Percentiles rank a stretch among this genome's conserved stretches.
Conservation (phyloP, 345 rosid genomes). For the Microcos paniculata region DNA sequence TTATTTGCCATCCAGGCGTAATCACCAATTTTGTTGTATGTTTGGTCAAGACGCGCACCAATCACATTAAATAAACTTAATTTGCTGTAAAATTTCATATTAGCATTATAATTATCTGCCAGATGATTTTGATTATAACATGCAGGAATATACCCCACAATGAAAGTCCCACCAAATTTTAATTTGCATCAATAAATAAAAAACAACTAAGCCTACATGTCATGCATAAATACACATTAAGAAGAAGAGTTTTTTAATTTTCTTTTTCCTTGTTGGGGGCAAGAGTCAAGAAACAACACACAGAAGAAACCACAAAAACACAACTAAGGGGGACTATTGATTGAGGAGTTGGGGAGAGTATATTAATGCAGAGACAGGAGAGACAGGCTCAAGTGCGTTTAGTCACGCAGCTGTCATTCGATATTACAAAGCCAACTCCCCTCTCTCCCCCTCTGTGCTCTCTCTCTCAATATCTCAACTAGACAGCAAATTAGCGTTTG, state of each 20-base stretch:
- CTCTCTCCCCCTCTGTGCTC: slow-evolving; percentile 18
- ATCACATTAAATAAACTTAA: not conserved
- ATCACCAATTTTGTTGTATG: not conserved
- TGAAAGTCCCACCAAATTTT: not conserved
- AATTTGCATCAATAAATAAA: slow-evolving; percentile 13
- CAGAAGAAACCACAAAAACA: not conserved
- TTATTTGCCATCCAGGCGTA: not conserved
- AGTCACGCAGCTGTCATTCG: slow-evolving; percentile 54
- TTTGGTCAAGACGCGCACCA: not conserved
- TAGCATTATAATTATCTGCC: not conserved
- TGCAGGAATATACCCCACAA: no score
- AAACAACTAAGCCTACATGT: not conserved
- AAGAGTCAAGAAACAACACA: not conserved
- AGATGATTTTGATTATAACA: slow-evolving; percentile 1
- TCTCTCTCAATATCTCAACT: slow-evolving; percentile 17
- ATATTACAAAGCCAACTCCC: slow-evolving; percentile 38
- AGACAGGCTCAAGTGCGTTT: slow-evolving; percentile 48
- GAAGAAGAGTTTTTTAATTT: not conserved
- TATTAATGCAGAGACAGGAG: slow-evolving; percentile 56
- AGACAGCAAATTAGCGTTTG: slow-evolving; percentile 58
- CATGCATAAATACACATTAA: not conserved
- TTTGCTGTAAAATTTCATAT: not conserved
- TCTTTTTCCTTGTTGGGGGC: not conserved
- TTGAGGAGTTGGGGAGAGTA: slow-evolving; percentile 47
- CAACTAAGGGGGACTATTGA: slow-evolving; percentile 13